Conservation (phyloP, 164 flowering plant species). For the Dillenia suffruticosa region DNA sequence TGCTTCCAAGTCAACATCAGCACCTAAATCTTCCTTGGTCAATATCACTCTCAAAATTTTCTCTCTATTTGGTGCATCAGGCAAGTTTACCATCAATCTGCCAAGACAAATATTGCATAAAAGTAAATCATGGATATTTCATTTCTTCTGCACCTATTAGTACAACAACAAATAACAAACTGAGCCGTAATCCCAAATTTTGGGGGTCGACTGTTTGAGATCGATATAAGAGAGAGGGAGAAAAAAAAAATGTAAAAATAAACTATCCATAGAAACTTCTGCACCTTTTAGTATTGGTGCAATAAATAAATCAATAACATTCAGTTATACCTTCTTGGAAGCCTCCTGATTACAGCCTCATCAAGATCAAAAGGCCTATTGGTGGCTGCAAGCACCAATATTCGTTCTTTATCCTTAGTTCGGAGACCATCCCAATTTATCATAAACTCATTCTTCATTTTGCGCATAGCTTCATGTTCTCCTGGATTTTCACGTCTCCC, state of each 20-base stretch:
- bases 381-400: conserved; percentile 92
- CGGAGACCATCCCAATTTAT: conserved; percentile 58
- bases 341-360: conserved; percentile 87
- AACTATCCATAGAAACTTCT: too few species aligned
- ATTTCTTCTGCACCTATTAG: too few species aligned
- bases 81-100: conserved; percentile 95
- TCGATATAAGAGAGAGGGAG: too few species aligned
- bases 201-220: too few species aligned
- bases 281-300: too few species aligned
- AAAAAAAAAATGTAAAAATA: too few species aligned
- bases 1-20: conserved; percentile 73
- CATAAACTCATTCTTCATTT: conserved; percentile 47
- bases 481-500: conserved; percentile 37
- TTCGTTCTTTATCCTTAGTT: conserved; percentile 92
- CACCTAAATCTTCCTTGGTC: conserved; percentile 77
- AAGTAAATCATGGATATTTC: conserved; percentile 4
- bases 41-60: conserved; percentile 77
- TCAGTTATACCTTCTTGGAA: conserved; percentile 69
- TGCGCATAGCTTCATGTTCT: conserved; percentile 42
- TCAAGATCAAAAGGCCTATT: conserved; percentile 98
- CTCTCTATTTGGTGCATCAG: conserved; percentile 82
- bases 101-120: conserved; percentile 9
- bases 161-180: too few species aligned
- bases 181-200: too few species aligned
- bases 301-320: too few species aligned